Percentiles rank a stretch among this genome's conserved stretches.
These are phyloP conservation scores for Talaromyces sp. DNA, from an alignment of 2,329 filamentous ascomycete species.

Conservation along the genomic window DNA sequence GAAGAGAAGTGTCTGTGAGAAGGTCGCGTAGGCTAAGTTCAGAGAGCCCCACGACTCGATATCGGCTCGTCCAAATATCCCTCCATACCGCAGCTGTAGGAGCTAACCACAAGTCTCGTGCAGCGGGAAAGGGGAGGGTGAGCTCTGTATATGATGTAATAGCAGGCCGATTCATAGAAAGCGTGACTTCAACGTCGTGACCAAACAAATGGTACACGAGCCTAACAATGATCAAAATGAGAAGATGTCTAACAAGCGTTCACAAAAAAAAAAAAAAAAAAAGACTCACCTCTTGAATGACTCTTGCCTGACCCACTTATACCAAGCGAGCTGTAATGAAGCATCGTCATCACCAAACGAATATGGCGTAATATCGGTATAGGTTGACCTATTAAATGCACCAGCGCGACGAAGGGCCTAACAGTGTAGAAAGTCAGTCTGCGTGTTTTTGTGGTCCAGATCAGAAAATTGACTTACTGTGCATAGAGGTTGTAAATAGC, in stretches of 20 bases:
- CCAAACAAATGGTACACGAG: slow-evolving; percentile 19
- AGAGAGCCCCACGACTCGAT: neutral
- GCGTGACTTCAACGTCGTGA: slow-evolving; percentile 17
- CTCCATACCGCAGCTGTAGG: slow-evolving; percentile 12
- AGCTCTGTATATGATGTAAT: slow-evolving; percentile 18
- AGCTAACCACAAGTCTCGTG: slow-evolving; percentile 19
- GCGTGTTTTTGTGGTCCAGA: neutral
- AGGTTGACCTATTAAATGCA: slow-evolving; percentile 15
- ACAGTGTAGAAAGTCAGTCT: neutral
- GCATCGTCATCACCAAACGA: slow-evolving; percentile 11
- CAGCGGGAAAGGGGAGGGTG: slow-evolving; percentile 14
- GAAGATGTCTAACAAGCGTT: no score
- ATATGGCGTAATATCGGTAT: slow-evolving; percentile 12
- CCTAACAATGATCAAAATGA: neutral
- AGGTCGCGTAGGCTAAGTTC: slow-evolving; percentile 13
- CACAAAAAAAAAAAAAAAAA: no score
- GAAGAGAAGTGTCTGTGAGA: slow-evolving; percentile 13
- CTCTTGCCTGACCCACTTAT: slow-evolving; percentile 18
- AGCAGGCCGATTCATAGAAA: slow-evolving; percentile 17
- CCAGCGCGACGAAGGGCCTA: slow-evolving; percentile 17
- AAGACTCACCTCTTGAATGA: slow-evolving; percentile 15
- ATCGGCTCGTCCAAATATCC: slow-evolving; percentile 12
- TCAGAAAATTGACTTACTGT: slow-evolving; percentile 1
- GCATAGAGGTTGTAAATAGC: slow-evolving; percentile 18
- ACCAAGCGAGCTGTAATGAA: slow-evolving; percentile 12